Conservation (phyloP, 305 asterid species). For the Fraxinus angustifolia region DNA sequence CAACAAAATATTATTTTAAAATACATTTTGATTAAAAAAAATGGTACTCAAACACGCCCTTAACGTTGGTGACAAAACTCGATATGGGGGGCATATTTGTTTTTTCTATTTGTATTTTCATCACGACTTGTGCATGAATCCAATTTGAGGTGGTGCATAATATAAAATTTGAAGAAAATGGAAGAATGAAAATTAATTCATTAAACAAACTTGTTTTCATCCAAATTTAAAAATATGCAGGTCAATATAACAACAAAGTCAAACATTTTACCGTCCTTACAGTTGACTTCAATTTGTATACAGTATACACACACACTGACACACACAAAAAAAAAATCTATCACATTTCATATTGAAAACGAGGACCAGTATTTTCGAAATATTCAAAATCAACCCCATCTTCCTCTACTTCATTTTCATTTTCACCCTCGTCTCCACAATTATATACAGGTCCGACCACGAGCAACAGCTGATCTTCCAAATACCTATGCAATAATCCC, state of each 20-base stretch:
- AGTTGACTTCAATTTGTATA: background rate
- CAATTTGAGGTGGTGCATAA: no score
- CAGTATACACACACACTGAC: background rate
- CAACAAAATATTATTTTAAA: no score
- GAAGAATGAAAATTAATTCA: background rate
- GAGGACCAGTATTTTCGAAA: slow-evolving; percentile 39
- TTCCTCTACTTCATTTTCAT: slow-evolving; percentile 11
- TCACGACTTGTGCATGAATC: no score
- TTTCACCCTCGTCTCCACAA: slow-evolving; percentile 30
- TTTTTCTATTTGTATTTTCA: no score
- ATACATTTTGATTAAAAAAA: no score
- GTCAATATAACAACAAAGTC: background rate
- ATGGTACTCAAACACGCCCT: no score
- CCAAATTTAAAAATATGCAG: background rate
- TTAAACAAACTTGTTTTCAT: background rate
- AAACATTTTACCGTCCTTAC: background rate
- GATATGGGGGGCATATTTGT: no score
- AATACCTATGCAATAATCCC: slow-evolving; percentile 51
- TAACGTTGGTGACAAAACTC: no score
- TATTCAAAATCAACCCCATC: slow-evolving; percentile 45
- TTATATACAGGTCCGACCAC: slow-evolving; percentile 29
- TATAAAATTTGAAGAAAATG: no score
- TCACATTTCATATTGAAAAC: slow-evolving; percentile 28
- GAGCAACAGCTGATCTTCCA: slow-evolving; percentile 51
- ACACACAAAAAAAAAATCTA: background rate